Conservation (phyloP, 352 stramenopile species). For the Globisporangium cystogenes region DNA sequence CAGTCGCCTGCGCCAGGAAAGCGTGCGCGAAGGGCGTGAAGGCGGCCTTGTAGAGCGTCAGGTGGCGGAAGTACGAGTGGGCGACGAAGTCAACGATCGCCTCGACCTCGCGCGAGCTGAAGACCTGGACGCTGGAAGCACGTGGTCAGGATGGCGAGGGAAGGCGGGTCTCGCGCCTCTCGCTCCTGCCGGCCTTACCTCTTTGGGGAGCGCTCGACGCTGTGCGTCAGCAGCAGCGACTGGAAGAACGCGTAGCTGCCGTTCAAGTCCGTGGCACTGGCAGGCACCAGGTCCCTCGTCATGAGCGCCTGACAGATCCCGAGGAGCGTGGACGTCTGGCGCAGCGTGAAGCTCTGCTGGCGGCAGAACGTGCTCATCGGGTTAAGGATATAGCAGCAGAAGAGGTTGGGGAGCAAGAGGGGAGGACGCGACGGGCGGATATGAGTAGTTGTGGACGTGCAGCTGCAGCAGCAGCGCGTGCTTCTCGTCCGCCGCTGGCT, state of each 20-base stretch:
- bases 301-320: conserved; percentile 68
- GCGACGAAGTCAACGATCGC: conserved; percentile 68
- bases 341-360: conserved; percentile 43
- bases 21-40: conserved; percentile 63
- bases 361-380: conserved; percentile 46
- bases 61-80: conserved; percentile 78
- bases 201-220: conserved; percentile 61
- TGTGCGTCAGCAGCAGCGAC: conserved; percentile 51
- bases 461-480: conserved; percentile 45
- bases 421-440: conserved; percentile 19
- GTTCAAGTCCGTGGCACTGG: conserved; percentile 42
- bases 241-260: conserved; percentile 62
- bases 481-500: conserved; percentile 23
- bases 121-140: conserved; percentile 54
- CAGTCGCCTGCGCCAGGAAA: conserved; percentile 37
- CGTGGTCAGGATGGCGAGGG: no score
- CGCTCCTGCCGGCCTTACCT: conserved; percentile 21
- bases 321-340: conserved; percentile 63
- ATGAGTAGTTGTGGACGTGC: conserved; percentile 67
- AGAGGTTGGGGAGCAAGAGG: neutral
- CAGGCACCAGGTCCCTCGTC: conserved; percentile 34
- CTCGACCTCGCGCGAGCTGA: conserved; percentile 39
- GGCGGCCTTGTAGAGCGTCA: conserved; percentile 75
- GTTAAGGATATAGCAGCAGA: conserved; percentile 3
- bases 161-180: no score